Evolutionary conservation across 2,329 filamentous ascomycete genomes (phyloP).

Genomic region (Emydomyces testavorans): DNA sequence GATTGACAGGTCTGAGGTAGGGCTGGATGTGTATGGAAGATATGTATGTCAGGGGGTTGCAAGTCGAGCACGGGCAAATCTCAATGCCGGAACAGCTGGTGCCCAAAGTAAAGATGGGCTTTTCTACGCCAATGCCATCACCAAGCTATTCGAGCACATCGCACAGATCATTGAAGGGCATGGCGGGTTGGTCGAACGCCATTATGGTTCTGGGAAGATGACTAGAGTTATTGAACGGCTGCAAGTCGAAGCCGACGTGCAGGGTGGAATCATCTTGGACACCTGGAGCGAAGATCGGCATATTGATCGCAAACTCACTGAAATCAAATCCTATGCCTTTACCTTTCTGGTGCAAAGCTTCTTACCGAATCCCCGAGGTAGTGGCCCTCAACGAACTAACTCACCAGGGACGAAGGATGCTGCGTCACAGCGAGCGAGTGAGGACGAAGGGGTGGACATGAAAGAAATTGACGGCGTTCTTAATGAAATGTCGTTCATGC

Average conservation of each 20-base stretch:
- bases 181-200: constrained; percentile 77
- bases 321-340: constrained; percentile 95
- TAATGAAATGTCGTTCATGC: constrained; percentile 81
- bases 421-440: constrained; percentile 48
- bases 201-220: constrained; percentile 92
- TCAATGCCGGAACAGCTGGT: constrained; percentile 55
- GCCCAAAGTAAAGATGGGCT: constrained; percentile 60
- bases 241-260: constrained; percentile 88
- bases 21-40: constrained; percentile 84
- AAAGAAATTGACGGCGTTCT: constrained; percentile 84
- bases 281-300: constrained; percentile 85
- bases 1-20: constrained; percentile 78
- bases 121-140: constrained; percentile 85
- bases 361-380: constrained; percentile 55
- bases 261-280: constrained; percentile 89
- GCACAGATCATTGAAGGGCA: constrained; percentile 92
- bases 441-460: constrained; percentile 93
- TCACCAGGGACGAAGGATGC: constrained; percentile 58
- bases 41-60: constrained; percentile 96
- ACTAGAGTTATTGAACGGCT: constrained; percentile 82
- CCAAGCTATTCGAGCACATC: constrained; percentile 92
- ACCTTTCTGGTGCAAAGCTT: constrained; percentile 96
- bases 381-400: constrained; percentile 55
- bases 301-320: constrained; percentile 76
- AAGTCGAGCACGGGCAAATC: constrained; percentile 63